Base-by-base conservation (phyloP, 805 yeast species). In the Clavispora phyllophila region DNA sequence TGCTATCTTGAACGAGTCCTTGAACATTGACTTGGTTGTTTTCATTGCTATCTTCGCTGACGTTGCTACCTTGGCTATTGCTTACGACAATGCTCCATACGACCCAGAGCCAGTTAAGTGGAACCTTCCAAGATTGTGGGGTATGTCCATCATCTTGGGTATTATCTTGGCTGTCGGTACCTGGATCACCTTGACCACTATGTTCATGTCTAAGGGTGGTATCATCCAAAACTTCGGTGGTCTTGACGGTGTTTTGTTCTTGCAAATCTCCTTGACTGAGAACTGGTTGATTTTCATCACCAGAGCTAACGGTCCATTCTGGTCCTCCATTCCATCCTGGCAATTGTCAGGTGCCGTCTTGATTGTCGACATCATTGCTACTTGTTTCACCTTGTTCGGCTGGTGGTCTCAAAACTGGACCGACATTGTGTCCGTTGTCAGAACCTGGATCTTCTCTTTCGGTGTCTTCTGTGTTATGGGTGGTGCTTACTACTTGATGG, bases 361-460 rank as follows among this genome's bases (percentile, higher is more conserved):
- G 65, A 72, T 72, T 64, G 96, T 88, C 65, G 96, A 88, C 72
- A 72, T 88, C 76, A 72, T 89, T 60, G 95, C 96, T 56, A 89
- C 96, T 51, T 78, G 86, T 81, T 89, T 88, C 82, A 75, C 88
- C 61, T 71, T 88, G 64, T 89, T 87, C 82, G 96, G 96, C 60
- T 89, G 96, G 96, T 88, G 95, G 91, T 84, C 95, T 55, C 95
- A 87, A 73, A 89, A 89, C 82, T 87, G 93, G 89, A 89, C 91
- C 68, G 95, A 91, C 73, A 84, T 89, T 57, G 96, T 89, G 58
- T 82, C 96, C 45, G 95, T 89, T 66, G 90, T 84, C 68, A 84
- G 96, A 79, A 81, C 85, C 72, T 89, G 93, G 93, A 73, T 89
- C 66, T 88, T 87, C 87, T 88, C 96, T 50, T 84, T 89, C 76